Conservation (phyloP, 331 rosid species). For the Cydonia oblonga region DNA sequence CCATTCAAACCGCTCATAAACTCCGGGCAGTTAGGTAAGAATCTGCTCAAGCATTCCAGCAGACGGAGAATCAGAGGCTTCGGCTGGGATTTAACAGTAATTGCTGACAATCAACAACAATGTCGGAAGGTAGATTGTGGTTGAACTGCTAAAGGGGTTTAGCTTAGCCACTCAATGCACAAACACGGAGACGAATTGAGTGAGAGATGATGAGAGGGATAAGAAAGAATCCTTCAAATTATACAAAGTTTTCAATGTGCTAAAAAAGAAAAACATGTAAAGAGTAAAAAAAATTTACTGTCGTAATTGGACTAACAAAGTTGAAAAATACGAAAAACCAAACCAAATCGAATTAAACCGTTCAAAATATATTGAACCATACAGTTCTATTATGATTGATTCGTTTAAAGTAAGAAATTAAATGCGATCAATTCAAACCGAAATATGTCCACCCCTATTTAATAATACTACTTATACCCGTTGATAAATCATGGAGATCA, state of each 20-base stretch:
- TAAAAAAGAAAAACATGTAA: no score
- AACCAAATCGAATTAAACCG: no score
- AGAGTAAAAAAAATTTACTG: no score
- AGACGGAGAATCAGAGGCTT: neutral
- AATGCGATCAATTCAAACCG: rapidly evolving
- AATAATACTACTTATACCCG: neutral
- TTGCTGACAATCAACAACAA: neutral
- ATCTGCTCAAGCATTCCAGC: neutral
- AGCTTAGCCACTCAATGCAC: neutral
- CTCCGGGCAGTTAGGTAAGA: neutral
- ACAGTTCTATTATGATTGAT: no score
- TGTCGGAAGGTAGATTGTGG: neutral
- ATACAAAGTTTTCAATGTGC: no score
- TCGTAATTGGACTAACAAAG: no score
- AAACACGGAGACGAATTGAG: neutral
- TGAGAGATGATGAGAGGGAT: neutral
- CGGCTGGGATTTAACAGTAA: neutral
- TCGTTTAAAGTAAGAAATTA: no score
- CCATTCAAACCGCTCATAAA: no score
- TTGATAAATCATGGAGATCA: neutral
- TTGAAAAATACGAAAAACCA: no score
- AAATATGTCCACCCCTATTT: no score
- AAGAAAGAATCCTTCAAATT: neutral
- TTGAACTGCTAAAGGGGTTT: neutral
- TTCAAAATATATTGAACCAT: no score